Conservation (phyloP, 345 rosid genomes). For the Salix purpurea region DNA sequence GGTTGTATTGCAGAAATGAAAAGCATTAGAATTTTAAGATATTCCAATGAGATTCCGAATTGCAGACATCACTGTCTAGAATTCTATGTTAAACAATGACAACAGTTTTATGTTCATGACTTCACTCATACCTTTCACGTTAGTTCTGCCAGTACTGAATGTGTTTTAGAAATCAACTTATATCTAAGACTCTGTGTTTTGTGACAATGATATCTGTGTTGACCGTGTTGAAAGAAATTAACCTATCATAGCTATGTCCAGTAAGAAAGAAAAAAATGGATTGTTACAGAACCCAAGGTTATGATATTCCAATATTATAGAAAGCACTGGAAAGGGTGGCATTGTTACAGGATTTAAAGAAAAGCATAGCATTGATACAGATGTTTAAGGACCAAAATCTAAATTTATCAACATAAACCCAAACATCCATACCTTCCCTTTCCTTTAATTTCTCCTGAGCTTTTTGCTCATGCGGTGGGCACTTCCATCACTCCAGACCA, state of each 20-base stretch:
- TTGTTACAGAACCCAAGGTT: background rate
- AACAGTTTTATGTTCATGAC: background rate
- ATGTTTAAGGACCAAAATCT: constrained; percentile 4
- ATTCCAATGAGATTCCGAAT: background rate
- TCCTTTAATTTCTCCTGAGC: constrained; percentile 11
- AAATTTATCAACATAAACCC: background rate
- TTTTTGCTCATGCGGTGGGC: constrained; percentile 29
- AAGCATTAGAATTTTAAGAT: background rate
- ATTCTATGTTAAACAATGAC: background rate
- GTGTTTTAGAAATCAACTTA: background rate
- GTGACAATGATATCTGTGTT: background rate
- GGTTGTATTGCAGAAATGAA: background rate
- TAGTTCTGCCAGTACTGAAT: background rate
- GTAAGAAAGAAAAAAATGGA: background rate
- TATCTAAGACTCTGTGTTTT: background rate
- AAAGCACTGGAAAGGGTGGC: background rate
- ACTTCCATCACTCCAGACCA: constrained; percentile 63
- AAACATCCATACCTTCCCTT: background rate
- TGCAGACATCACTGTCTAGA: background rate
- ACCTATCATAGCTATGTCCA: background rate
- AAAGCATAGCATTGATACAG: background rate
- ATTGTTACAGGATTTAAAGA: background rate
- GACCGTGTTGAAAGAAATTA: background rate
- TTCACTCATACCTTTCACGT: background rate
- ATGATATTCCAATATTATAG: background rate